Evolutionary conservation across 176 grass and related monocot species (phyloP).

Genomic region (Lolium perenne): DNA sequence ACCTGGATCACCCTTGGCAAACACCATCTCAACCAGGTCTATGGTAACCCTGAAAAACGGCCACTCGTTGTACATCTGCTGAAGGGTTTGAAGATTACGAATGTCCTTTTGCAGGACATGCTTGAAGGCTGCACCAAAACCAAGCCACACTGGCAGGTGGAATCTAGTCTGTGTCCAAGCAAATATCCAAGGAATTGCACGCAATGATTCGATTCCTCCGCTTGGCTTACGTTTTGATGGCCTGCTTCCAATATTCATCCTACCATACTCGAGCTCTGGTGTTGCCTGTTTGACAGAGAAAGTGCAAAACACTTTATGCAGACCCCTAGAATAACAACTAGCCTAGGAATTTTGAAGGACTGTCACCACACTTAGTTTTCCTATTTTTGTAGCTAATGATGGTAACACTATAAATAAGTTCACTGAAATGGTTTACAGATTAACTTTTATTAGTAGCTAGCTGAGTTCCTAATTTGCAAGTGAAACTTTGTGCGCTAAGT

Average conservation of each 20-base stretch:
- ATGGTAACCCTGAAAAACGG: conserved; percentile 96
- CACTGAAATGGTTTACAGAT: background rate
- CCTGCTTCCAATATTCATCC: conserved; percentile 94
- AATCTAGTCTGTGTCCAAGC: conserved; percentile 96
- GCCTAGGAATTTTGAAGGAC: background rate
- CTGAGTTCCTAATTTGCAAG: background rate
- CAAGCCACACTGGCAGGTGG: conserved; percentile 94
- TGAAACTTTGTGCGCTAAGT: background rate
- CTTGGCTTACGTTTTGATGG: conserved; percentile 91
- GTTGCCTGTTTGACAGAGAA: conserved; percentile 63
- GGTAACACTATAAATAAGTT: background rate
- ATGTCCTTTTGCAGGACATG: conserved; percentile 77
- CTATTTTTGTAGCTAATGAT: background rate
- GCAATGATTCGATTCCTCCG: conserved; percentile 86
- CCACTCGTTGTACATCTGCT: conserved; percentile 92
- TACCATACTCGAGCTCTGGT: conserved; percentile 87
- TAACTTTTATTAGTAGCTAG: background rate
- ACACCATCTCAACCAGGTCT: conserved; percentile 98
- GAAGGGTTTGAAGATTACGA: conserved; percentile 69
- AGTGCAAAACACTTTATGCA: conserved; percentile 10
- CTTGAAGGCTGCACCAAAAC: conserved; percentile 91
- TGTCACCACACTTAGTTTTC: background rate
- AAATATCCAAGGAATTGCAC: conserved; percentile 98
- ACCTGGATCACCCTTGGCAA: conserved; percentile 93
- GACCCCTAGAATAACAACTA: background rate